A percentile compares a stretch with the other conserved stretches of the same genome.
These are phyloP conservation scores for Mrakia gelida DNA, from an alignment of 768 basidiomycete genomes.

Conservation along the genomic window DNA sequence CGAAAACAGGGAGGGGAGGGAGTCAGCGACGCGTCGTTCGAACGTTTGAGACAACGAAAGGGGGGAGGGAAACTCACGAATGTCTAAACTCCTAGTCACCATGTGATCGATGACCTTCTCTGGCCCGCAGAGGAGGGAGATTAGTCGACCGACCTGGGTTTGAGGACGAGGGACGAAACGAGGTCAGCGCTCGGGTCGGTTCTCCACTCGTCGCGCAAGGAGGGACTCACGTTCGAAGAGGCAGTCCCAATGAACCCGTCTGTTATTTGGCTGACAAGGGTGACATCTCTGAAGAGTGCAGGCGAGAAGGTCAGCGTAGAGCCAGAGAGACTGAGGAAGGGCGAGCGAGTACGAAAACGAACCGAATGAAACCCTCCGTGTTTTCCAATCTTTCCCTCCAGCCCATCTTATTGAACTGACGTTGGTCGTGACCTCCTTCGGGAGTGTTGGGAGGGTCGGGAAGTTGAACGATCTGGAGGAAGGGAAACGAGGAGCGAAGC, in stretches of 20 bases:
- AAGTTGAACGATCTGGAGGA: background rate
- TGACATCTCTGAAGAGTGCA: constrained; percentile 3
- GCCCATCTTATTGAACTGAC: background rate
- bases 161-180: background rate
- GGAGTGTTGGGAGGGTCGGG: background rate
- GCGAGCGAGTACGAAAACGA: background rate
- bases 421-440: background rate
- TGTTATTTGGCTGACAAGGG: background rate
- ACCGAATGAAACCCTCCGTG: background rate
- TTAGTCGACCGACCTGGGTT: background rate
- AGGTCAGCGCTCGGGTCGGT: too few species aligned
- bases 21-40: background rate
- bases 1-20: background rate
- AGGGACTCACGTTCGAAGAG: background rate
- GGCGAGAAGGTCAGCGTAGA: too few species aligned
- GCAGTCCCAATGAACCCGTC: constrained; percentile 6
- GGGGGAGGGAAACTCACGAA: background rate
- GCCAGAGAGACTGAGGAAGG: background rate
- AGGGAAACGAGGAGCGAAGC: background rate
- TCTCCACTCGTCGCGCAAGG: background rate
- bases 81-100: background rate
- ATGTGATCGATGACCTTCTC: background rate
- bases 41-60: background rate
- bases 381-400: background rate
- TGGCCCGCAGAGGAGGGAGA: background rate